A percentile compares a stretch with the other conserved stretches of the same genome.
These are phyloP conservation scores for Kappamyces sp. DNA, from an alignment of 192 early-diverging fungal species.

Conservation along the genomic window DNA sequence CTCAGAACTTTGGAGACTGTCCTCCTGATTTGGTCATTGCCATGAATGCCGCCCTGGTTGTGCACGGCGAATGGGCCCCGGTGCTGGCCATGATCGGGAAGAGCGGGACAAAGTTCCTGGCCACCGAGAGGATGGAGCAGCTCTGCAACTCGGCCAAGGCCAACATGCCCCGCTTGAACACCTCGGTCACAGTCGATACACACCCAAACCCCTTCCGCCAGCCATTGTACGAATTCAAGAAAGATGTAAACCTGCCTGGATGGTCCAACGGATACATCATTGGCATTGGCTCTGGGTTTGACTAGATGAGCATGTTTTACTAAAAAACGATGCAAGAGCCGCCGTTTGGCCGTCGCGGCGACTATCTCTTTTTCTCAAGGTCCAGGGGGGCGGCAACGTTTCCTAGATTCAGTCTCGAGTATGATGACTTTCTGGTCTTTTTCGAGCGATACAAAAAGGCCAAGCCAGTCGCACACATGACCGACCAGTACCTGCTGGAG, in stretches of 20 bases:
- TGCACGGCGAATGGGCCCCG: constrained; percentile 30
- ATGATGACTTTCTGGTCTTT: constrained; percentile 10
- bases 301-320: too few relatives aligned
- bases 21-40: constrained; percentile 40
- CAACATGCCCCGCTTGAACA: constrained; percentile 29
- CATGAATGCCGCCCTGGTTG: constrained; percentile 40
- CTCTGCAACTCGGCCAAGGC: constrained; percentile 24
- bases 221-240: constrained; percentile 43
- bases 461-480: constrained; percentile 7
- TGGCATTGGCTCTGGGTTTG: too few relatives aligned
- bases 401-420: too few relatives aligned
- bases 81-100: constrained; percentile 36
- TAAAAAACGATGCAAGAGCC: too few relatives aligned
- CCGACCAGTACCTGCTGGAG: constrained; percentile 18
- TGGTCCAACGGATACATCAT: constrained; percentile 48
- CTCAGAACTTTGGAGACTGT: constrained; percentile 23
- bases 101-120: constrained; percentile 23
- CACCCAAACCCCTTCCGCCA: constrained; percentile 44
- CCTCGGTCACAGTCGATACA: constrained; percentile 21
- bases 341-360: too few relatives aligned
- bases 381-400: too few relatives aligned
- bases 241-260: constrained; percentile 44
- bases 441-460: constrained; percentile 9
- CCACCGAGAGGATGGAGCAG: constrained; percentile 45
- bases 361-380: too few relatives aligned